Evolutionary conservation across 2,329 filamentous ascomycete genomes (phyloP).

Genomic region (Fusarium redolens): DNA sequence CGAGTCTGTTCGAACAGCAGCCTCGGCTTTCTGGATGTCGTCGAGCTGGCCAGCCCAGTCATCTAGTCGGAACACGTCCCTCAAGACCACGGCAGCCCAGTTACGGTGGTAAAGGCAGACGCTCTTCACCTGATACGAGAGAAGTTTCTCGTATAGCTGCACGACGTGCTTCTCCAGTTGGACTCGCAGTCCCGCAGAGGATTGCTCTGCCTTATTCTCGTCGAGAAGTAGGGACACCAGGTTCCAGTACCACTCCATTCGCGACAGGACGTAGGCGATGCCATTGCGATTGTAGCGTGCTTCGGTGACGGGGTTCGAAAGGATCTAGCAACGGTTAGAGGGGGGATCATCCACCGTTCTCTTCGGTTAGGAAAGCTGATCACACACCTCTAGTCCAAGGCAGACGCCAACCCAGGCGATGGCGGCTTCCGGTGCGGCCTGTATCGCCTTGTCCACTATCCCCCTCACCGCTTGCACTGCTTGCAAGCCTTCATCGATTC

Average conservation of each 20-base stretch:
- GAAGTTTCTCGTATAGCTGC: conserved; percentile 7
- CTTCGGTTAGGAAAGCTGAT: too few relatives aligned
- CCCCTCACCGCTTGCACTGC: conserved; percentile 40
- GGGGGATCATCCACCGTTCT: neutral
- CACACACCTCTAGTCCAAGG: conserved; percentile 36
- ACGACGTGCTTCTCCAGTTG: neutral
- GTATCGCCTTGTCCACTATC: conserved; percentile 43
- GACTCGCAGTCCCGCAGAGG: neutral
- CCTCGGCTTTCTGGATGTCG: neutral
- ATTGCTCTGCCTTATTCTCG: conserved; percentile 28
- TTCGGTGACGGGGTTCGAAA: neutral
- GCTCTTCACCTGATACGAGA: conserved; percentile 1
- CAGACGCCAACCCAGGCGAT: conserved; percentile 53
- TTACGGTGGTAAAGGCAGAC: neutral
- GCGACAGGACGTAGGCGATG: conserved; percentile 49
- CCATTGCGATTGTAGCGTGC: conserved; percentile 45
- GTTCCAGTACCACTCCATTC: conserved; percentile 54
- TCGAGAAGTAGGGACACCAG: conserved; percentile 47
- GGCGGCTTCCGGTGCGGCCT: conserved; percentile 48
- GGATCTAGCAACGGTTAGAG: neutral
- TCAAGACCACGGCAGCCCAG: neutral
- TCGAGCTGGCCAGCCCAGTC: neutral
- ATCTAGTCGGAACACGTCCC: neutral
- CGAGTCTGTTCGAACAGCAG: neutral
- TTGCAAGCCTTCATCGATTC: conserved; percentile 40